Conservation (phyloP, 2,329 filamentous ascomycete genomes). For the Aureobasidium subglaciale region DNA sequence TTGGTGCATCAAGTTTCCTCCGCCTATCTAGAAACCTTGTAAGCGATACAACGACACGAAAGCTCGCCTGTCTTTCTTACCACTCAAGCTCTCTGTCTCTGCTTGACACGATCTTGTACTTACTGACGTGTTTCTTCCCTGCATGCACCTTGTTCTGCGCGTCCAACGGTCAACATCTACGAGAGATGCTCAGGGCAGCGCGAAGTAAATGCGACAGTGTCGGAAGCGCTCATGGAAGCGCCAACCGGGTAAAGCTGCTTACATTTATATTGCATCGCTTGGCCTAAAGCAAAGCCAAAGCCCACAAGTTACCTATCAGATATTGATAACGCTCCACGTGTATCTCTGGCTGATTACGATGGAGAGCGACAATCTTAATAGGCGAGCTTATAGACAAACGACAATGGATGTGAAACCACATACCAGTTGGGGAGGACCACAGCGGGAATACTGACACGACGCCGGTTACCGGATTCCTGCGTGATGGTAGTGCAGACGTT, state of each 20-base stretch:
- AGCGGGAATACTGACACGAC: conserved; percentile 8
- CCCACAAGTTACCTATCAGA: background rate
- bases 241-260: conserved; percentile 8
- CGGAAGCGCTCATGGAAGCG: background rate
- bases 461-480: conserved; percentile 12
- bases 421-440: background rate
- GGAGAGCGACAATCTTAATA: background rate
- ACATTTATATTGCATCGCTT: conserved; percentile 1
- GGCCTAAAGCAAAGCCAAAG: background rate
- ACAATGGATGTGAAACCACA: conserved; percentile 11
- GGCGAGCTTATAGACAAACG: background rate
- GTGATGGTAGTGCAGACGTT: conserved; percentile 12
- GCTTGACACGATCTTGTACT: background rate
- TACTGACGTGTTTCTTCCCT: background rate
- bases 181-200: too few relatives aligned
- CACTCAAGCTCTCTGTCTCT: background rate
- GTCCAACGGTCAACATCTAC: background rate
- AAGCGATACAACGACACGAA: conserved; percentile 3
- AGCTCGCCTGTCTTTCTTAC: background rate
- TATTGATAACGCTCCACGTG: background rate
- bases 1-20: background rate
- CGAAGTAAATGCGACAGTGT: too few relatives aligned
- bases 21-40: conserved; percentile 9
- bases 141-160: conserved; percentile 6
- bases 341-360: background rate